Evolutionary conservation across 192 early-diverging fungal genomes (phyloP), one percentile per base, ranked within the genome.

Genomic region (Coemansia sp.): DNA sequence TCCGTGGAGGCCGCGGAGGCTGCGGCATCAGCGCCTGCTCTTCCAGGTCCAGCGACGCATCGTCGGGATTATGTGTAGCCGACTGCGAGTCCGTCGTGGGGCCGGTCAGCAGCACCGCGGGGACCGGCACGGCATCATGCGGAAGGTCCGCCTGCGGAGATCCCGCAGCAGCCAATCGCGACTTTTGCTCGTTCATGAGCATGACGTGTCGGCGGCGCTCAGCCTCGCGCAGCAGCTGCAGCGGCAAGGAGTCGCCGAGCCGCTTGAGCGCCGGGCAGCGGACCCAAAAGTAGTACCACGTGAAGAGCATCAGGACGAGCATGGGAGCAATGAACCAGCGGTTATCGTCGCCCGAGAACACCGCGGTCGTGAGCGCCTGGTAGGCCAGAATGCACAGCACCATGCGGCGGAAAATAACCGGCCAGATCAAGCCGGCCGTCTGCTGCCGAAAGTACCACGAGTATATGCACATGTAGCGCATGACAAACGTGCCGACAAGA

Each of bases 401-500:
- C 56, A 89, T 76, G 20, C 87, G 79, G 15, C 82, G 76, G 26
- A 88, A 81, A 5, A 89, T 84, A 51, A 86, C 71, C 6, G 87
- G 87, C 89, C 89, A 90, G 18, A 82, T 69, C 28, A 71, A 44
- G 34, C 89, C 89, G n/a, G 81, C 72, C 1, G 76, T 79, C 60
- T 88, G 84, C 31, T 88, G 85, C 14, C 86, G 80, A 56, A 88
- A 85, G 56, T 87, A 88, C 62, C 86, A 87, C 11, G 87, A 82
- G 72, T 88, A 89, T n/a, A 87, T 74, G 30, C 87, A 66, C 62
- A 87, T 86, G 69, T 92, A 92, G 71, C 89, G 89, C 71, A 78
- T 82, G 0, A 86, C 82, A 32, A 90, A 58, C 20, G 83, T 83
- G 1, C 82, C 79, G 14, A 88, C 28, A 6, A 71, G 47, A 56